Evolutionary conservation across 164 flowering plant genomes (phyloP), one percentile per base, ranked within the genome.

Genomic region (Litsea cubeba): DNA sequence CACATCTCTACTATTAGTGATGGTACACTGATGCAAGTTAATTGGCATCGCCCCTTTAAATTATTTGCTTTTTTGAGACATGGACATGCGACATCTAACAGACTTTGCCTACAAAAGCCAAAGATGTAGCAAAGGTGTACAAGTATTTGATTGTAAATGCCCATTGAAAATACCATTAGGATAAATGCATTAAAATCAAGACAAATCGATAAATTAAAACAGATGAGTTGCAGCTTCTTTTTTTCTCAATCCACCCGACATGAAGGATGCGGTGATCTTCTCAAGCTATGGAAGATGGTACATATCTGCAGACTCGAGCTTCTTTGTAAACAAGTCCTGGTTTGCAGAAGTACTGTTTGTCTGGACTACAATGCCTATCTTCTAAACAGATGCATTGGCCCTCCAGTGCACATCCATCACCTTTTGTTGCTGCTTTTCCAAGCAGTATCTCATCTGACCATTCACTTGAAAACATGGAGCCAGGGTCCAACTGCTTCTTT

Each of bases 401-500:
- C 65, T 94, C 97, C 76, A 94, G 71, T 50, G 88, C 94, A 81
- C 98, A 94, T 5, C 93, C 95, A 68, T 91, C 91, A 1, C 58
- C 71, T 32, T 82, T 82, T 14, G 0, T 75, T 24, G 63, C 77
- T 15, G 28, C 85, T 60, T 77, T 79, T 26, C 93, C 93, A 17
- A 80, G 76, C 66, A 90, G 50, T 51, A 94, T 71, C 78, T 86
- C 85, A 67, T 94, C 88, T 0, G 96, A 89, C 90, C 86, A 87
- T 3, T 86, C 86, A 69, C 95, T 88, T 0, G 94, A 87, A 71
- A 94, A 87, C 80, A 89, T 71, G 50, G 76, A 82, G 46, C 54
- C 62, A 12, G 97, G 97, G 68, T 91, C 96, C 67, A 90, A 64
- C 40, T 80, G 72, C 72, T 81, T 81, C 81, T 82, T 94, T 5